Base-by-base conservation (phyloP, 371 early-diverging fungal species). In the Mortierella sp. region DNA sequence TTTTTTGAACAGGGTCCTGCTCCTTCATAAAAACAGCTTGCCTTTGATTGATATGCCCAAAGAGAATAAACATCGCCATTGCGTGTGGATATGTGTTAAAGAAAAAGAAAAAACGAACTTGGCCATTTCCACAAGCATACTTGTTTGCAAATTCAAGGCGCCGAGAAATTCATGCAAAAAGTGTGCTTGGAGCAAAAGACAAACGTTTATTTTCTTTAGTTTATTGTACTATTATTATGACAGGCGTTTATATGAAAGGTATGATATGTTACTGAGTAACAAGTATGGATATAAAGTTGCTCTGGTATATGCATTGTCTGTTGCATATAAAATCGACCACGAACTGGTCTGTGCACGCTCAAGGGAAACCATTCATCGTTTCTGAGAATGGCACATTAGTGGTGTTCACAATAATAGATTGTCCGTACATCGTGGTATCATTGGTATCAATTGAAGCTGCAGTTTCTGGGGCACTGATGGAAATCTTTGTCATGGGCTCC, bases 311-410 rank as follows among this genome's bases (percentile, higher is more conserved):
- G 51, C n/a, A n/a, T 51, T 51, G n/a, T 51, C 45, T 45, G 45
- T 18, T n/a, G n/a, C 43, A 51, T 51, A 47, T 16, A 18, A 9
- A 51, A 4, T 32, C 28, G 12, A 55, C 35, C 61, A 37, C 9
- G 24, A 58, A 58, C 30, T 8, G n/a, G 51, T 4, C 2, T 16
- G 5, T 18, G 35, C 43, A 18, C 24, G 24, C 37, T 68, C 47
- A 72, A 47, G 73, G 74, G n/a, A 78, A 73, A 10, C 78, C 73
- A n/a, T 78, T 54, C 74, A 78, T 78, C 20, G 57, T 24, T 62
- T 72, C 78, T n/a, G 70, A 75, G 37, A 66, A 66, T 12, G 72
- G 62, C 10, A 72, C 59, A 45, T 45, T 68, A 1, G 68, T 35
- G 43, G 57, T 65, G 39, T 72, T 78, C 14, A 72, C 78, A 57